Percentiles rank a stretch among this genome's conserved stretches.
Conservation (phyloP, 1,284 basidiomycete species). For the Cryptococcus jaspeensis region DNA sequence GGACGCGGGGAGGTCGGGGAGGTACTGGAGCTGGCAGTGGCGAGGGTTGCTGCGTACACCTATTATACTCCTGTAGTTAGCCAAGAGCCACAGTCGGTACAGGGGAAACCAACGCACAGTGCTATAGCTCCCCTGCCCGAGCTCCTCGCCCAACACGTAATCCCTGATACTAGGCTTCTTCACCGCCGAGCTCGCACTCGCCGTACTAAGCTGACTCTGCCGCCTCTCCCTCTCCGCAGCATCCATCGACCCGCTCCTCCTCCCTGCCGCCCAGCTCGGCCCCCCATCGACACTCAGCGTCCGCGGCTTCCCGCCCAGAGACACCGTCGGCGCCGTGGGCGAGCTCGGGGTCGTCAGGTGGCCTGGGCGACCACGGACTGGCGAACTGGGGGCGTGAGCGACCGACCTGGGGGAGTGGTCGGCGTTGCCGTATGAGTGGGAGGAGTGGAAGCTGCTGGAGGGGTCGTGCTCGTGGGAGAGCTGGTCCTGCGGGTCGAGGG, state of each 20-base stretch:
- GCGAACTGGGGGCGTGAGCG: not conserved
- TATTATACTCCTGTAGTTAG: conserved; percentile 18
- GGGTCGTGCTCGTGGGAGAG: conserved; percentile 6
- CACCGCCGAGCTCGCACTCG: conserved; percentile 12
- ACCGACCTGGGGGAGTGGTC: conserved; percentile 3
- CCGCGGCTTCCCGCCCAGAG: conserved; percentile 11
- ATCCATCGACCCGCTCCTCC: conserved; percentile 4
- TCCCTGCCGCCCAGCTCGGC: not conserved
- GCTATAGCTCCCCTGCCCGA: conserved; percentile 51
- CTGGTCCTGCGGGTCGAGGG: conserved; percentile 13
- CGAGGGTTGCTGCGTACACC: conserved; percentile 21
- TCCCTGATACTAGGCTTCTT: conserved; percentile 37
- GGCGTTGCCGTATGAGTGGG: not conserved
- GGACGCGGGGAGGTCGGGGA: conserved; percentile 25
- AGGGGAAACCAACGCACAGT: conserved; percentile 33
- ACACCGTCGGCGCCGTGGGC: conserved; percentile 7
- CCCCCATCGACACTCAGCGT: conserved; percentile 29
- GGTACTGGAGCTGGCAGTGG: conserved; percentile 10
- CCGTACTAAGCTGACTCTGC: conserved; percentile 33
- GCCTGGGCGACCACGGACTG: conserved; percentile 15
- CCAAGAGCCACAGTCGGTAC: not conserved
- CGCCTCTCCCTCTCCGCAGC: conserved; percentile 32
- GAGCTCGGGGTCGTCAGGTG: conserved; percentile 21
- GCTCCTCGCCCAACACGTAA: conserved; percentile 48
- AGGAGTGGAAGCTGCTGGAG: not conserved